These are phyloP conservation scores for Voacanga thouarsii DNA, from an alignment of 257 asterid genomes.

Conservation along the genomic window DNA sequence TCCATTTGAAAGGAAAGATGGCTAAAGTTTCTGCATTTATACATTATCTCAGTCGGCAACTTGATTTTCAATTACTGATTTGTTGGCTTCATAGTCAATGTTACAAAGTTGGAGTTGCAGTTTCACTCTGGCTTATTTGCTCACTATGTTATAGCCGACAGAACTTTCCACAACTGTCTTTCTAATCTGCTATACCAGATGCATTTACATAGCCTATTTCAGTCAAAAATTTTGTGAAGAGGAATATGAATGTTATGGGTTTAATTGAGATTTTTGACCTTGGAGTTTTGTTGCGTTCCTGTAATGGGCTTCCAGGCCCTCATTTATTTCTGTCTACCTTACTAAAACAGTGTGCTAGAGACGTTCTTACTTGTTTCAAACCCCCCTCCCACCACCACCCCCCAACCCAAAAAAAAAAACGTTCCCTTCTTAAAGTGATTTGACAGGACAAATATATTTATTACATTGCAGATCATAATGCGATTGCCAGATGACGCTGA, in stretches of 20 bases:
- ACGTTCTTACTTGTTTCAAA: background rate
- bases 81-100: background rate
- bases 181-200: background rate
- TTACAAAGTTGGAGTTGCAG: background rate
- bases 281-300: background rate
- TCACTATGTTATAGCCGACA: background rate
- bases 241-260: background rate
- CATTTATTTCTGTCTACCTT: background rate
- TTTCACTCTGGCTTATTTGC: background rate
- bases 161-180: background rate
- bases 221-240: background rate
- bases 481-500: constrained; percentile 94
- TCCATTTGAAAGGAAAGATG: background rate
- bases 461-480: constrained; percentile 62
- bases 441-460: background rate
- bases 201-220: background rate
- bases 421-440: background rate
- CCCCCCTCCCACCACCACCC: no score
- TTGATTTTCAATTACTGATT: background rate
- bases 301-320: background rate
- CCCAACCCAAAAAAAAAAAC: background rate
- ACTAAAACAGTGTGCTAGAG: background rate
- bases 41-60: background rate
- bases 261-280: background rate
- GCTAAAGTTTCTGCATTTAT: background rate